Evolutionary conservation across 1,139 yeast genomes (phyloP).

Genomic region (Diutina mesorugosa): DNA sequence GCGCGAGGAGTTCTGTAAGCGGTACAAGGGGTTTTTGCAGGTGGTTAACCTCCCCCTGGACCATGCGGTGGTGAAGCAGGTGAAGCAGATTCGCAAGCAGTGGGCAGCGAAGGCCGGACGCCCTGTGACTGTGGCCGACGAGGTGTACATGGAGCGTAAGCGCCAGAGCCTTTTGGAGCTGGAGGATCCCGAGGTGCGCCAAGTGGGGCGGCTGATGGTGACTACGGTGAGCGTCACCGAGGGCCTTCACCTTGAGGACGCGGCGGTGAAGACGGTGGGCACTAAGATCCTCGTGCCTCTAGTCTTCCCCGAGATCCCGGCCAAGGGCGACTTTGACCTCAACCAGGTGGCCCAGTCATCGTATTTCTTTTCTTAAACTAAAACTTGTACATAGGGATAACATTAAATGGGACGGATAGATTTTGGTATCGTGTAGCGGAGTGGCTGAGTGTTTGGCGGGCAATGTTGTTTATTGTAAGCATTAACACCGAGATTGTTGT

Average conservation of each 20-base stretch:
- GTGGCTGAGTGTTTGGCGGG: too few species aligned
- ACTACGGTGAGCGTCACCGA: slow-evolving; percentile 68
- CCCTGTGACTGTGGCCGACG: slow-evolving; percentile 57
- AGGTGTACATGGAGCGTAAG: slow-evolving; percentile 54
- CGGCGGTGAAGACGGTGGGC: slow-evolving; percentile 13
- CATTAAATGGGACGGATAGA: background rate
- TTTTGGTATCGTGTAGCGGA: too few species aligned
- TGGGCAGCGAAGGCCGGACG: slow-evolving; percentile 40
- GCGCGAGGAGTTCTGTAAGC: slow-evolving; percentile 64
- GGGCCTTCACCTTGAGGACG: slow-evolving; percentile 15
- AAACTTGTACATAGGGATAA: slow-evolving; percentile 6
- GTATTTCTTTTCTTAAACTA: slow-evolving; percentile 54
- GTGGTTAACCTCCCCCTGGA: slow-evolving; percentile 40
- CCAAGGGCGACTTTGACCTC: slow-evolving; percentile 78
- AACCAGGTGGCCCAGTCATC: slow-evolving; percentile 54
- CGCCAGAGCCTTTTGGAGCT: slow-evolving; percentile 48
- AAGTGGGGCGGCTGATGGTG: slow-evolving; percentile 43
- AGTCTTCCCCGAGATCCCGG: slow-evolving; percentile 61
- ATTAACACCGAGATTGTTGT: too few species aligned
- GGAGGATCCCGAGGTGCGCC: slow-evolving; percentile 32
- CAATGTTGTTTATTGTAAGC: too few species aligned
- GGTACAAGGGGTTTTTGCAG: slow-evolving; percentile 65
- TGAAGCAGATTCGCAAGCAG: slow-evolving; percentile 37
- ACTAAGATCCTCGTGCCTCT: slow-evolving; percentile 43
- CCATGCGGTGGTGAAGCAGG: slow-evolving; percentile 38